These are phyloP conservation scores for Diaporthe citri DNA, from an alignment of 2,329 filamentous ascomycete genomes.

Conservation along the genomic window DNA sequence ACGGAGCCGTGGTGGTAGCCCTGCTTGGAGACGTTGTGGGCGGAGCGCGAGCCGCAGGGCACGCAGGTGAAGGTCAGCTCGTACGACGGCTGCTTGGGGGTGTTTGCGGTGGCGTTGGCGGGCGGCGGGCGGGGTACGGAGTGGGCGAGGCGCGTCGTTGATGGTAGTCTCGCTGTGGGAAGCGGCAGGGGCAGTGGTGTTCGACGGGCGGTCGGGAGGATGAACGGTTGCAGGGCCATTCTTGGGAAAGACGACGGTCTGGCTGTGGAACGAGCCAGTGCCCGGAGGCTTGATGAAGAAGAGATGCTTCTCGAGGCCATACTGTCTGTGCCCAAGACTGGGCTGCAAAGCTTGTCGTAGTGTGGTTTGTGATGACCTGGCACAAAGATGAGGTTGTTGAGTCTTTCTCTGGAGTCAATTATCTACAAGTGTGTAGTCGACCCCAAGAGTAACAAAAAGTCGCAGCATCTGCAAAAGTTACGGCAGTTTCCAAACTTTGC, in stretches of 20 bases:
- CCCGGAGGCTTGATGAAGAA: constrained; percentile 8
- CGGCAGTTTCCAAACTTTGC: not conserved
- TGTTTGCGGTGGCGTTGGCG: constrained; percentile 44
- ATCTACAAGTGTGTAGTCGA: not conserved
- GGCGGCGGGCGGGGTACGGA: constrained; percentile 46
- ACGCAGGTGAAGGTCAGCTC: constrained; percentile 93
- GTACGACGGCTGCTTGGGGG: constrained; percentile 74
- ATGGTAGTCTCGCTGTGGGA: constrained; percentile 10
- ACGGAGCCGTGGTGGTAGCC: constrained; percentile 93
- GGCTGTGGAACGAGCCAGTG: not conserved
- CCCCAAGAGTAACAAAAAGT: not conserved
- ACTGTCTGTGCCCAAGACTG: not conserved
- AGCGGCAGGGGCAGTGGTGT: not conserved
- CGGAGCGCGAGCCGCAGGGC: constrained; percentile 83
- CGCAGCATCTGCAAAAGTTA: not conserved
- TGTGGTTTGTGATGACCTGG: not conserved
- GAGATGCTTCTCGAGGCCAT: constrained; percentile 33
- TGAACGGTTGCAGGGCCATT: not conserved
- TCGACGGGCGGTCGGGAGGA: not conserved
- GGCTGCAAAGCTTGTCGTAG: not conserved
- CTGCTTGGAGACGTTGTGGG: constrained; percentile 90
- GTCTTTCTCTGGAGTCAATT: not conserved
- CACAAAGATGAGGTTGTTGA: not conserved
- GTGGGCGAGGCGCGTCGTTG: constrained; percentile 44
- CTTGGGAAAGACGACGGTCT: not conserved